Conservation (phyloP, 208 protist genomes). For the Trypanosoma platydactyli region DNA sequence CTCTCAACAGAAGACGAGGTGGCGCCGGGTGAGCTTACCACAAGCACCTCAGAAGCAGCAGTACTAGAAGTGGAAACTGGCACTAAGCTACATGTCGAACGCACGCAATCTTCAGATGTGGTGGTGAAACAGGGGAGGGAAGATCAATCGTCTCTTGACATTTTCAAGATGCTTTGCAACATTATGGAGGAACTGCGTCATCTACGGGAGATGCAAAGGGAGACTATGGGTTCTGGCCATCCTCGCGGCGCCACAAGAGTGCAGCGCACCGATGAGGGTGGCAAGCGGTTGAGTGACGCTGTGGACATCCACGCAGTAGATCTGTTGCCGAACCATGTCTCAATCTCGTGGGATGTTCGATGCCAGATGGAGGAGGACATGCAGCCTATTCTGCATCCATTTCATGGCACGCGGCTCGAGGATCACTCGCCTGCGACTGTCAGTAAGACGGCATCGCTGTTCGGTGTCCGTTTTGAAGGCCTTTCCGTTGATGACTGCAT, state of each 20-base stretch:
- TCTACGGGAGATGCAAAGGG: constrained; percentile 63
- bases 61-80: constrained; percentile 2
- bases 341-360: constrained; percentile 72
- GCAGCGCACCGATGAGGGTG: constrained; percentile 1
- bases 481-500: constrained; percentile 72
- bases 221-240: constrained; percentile 32
- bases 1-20: constrained; percentile 26
- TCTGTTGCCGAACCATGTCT: constrained; percentile 58
- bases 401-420: constrained; percentile 53
- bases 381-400: constrained; percentile 79
- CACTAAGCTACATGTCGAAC: constrained; percentile 1
- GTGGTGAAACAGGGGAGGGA: neutral
- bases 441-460: constrained; percentile 46
- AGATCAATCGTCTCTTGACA: constrained; percentile 23
- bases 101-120: constrained; percentile 27
- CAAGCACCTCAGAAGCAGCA: constrained; percentile 3
- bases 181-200: constrained; percentile 74
- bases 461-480: constrained; percentile 85
- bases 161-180: constrained; percentile 82
- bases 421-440: constrained; percentile 44
- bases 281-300: constrained; percentile 32
- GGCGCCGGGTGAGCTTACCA: neutral
- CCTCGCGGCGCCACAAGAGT: neutral
- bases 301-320: constrained; percentile 59
- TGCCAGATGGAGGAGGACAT: constrained; percentile 55